These are phyloP conservation scores for Candolleomyces efflorescens DNA, from an alignment of 768 basidiomycete genomes.

Conservation along the genomic window DNA sequence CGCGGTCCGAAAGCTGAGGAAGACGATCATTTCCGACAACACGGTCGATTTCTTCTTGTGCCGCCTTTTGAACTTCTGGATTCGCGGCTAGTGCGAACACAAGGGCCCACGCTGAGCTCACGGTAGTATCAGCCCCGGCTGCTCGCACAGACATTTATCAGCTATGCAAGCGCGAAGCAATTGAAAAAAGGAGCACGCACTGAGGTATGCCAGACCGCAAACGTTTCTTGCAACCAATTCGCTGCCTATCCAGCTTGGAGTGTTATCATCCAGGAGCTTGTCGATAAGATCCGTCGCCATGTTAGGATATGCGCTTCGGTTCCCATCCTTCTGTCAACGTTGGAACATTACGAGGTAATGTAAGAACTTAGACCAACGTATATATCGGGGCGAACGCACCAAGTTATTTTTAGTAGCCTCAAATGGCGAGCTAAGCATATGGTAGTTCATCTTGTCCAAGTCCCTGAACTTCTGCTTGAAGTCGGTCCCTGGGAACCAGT, in stretches of 20 bases:
- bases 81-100: conserved; percentile 13
- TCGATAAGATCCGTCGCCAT: conserved; percentile 4
- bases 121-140: conserved; percentile 5
- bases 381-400: neutral
- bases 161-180: too few relatives aligned
- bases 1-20: conserved; percentile 17
- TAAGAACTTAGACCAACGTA: neutral
- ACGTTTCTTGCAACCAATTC: neutral
- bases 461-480: neutral
- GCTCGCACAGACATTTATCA: neutral
- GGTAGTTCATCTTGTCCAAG: neutral
- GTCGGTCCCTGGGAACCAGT: conserved; percentile 8
- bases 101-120: conserved; percentile 3
- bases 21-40: conserved; percentile 15
- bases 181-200: neutral
- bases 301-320: neutral
- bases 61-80: conserved; percentile 16
- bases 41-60: conserved; percentile 21
- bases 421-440: neutral
- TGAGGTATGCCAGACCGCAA: neutral
- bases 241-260: neutral
- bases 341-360: neutral
- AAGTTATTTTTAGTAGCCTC: conserved; percentile 1
- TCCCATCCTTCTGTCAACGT: neutral
- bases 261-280: neutral